Evolutionary conservation across 1,284 basidiomycete species (phyloP).

Genomic region (Ganoderma boninense): DNA sequence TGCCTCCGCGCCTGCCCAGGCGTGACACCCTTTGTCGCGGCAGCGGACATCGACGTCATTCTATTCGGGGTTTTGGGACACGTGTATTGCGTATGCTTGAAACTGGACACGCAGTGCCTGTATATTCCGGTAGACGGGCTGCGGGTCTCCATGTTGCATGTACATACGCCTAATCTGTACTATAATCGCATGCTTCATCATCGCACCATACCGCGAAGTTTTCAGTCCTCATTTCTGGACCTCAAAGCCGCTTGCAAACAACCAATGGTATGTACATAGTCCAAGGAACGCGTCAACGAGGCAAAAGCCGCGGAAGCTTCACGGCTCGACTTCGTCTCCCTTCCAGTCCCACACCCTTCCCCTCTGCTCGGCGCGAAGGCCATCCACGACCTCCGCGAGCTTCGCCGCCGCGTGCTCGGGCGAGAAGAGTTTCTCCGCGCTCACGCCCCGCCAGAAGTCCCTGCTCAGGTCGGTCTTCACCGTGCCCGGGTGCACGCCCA

Average conservation of each 20-base stretch:
- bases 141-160: background rate
- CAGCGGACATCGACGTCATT: background rate
- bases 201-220: background rate
- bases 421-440: conserved; percentile 60
- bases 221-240: background rate
- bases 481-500: conserved; percentile 69
- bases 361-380: conserved; percentile 55
- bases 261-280: conserved; percentile 2
- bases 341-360: conserved; percentile 79
- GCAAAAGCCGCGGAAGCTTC: conserved; percentile 1
- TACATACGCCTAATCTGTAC: background rate
- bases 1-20: conserved; percentile 13
- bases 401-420: conserved; percentile 68
- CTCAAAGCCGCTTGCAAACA: background rate
- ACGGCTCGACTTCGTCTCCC: conserved; percentile 54
- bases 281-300: background rate
- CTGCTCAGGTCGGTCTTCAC: conserved; percentile 68
- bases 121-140: background rate
- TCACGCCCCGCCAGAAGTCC: conserved; percentile 49
- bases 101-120: background rate
- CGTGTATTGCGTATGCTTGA: background rate
- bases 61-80: background rate
- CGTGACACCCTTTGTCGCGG: conserved; percentile 4
- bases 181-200: background rate
- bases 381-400: conserved; percentile 63